Conservation (phyloP, 2,329 filamentous ascomycete genomes). For the Trichoderma brevicompactum region DNA sequence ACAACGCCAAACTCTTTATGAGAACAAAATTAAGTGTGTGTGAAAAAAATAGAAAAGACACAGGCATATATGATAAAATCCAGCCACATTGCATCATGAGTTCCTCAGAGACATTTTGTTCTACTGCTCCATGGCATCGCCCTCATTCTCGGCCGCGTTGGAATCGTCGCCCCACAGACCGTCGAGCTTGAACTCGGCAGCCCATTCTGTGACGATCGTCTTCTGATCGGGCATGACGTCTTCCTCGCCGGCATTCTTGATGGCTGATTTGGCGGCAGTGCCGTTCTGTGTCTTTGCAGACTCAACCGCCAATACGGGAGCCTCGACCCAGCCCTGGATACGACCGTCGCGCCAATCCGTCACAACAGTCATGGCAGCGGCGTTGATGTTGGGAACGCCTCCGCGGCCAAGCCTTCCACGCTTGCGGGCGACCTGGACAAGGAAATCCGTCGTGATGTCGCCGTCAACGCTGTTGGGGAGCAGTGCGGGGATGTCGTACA, state of each 20-base stretch:
- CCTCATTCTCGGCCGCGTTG: slow-evolving; percentile 33
- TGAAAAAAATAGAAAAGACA: background rate
- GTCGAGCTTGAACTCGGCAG: slow-evolving; percentile 92
- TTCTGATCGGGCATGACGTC: slow-evolving; percentile 69
- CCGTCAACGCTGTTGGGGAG: slow-evolving; percentile 67
- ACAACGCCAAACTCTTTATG: slow-evolving; percentile 40
- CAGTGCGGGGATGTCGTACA: slow-evolving; percentile 84
- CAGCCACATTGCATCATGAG: slow-evolving; percentile 17
- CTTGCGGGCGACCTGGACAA: slow-evolving; percentile 94
- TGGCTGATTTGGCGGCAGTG: slow-evolving; percentile 35
- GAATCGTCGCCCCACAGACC: slow-evolving; percentile 79
- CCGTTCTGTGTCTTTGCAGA: slow-evolving; percentile 34
- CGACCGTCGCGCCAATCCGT: slow-evolving; percentile 97
- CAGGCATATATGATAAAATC: background rate
- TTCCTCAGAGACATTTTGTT: background rate
- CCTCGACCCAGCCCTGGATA: slow-evolving; percentile 88
- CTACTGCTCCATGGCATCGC: slow-evolving; percentile 59
- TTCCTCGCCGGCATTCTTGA: slow-evolving; percentile 49
- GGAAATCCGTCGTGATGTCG: slow-evolving; percentile 84
- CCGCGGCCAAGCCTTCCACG: slow-evolving; percentile 85
- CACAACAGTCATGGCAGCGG: slow-evolving; percentile 89
- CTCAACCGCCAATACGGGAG: slow-evolving; percentile 68
- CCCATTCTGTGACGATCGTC: slow-evolving; percentile 89
- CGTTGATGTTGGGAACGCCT: slow-evolving; percentile 84
- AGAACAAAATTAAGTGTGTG: slow-evolving; percentile 18